Percentiles rank a stretch among this genome's conserved stretches.
These are phyloP conservation scores for Tephrocybe sp. DNA, from an alignment of 768 basidiomycete genomes.

Conservation along the genomic window DNA sequence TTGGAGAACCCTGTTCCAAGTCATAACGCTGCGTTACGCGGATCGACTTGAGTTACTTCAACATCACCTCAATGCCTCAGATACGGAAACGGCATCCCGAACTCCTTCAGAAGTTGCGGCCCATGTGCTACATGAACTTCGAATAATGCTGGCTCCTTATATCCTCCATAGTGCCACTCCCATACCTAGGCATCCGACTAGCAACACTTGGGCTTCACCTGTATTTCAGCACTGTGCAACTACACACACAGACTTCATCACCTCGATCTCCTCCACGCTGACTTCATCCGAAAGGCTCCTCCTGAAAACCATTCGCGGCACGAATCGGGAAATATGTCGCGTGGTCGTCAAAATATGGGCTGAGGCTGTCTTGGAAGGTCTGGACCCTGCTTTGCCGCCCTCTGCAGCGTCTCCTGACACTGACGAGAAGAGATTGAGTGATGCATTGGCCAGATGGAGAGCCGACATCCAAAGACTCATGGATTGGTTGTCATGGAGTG, in stretches of 20 bases:
- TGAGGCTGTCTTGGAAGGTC: conserved; percentile 29
- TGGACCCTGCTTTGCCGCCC: conserved; percentile 15
- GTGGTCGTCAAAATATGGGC: conserved; percentile 49
- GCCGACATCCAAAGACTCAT: conserved; percentile 35
- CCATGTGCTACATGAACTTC: background rate
- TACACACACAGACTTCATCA: conserved; percentile 23
- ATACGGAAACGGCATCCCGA: background rate
- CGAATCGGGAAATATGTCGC: conserved; percentile 45
- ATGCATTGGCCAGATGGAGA: conserved; percentile 31
- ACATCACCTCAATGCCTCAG: conserved; percentile 12
- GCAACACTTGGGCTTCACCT: conserved; percentile 27
- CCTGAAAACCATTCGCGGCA: conserved; percentile 30
- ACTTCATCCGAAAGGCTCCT: conserved; percentile 27
- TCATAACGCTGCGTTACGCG: conserved; percentile 31
- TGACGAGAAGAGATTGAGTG: background rate
- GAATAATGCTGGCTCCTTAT: conserved; percentile 3
- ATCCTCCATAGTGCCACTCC: conserved; percentile 4
- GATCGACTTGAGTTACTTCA: conserved; percentile 30
- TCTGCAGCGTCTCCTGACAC: no score
- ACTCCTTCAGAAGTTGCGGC: background rate
- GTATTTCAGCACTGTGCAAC: conserved; percentile 31
- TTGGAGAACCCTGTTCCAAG: conserved; percentile 31
- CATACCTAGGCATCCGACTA: background rate
- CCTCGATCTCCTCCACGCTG: conserved; percentile 11
- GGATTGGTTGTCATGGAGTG: conserved; percentile 53